A percentile compares a stretch with the other conserved stretches of the same genome.
Evolutionary conservation across 1,284 basidiomycete species (phyloP).

Genomic region (Meripilus lineatus): DNA sequence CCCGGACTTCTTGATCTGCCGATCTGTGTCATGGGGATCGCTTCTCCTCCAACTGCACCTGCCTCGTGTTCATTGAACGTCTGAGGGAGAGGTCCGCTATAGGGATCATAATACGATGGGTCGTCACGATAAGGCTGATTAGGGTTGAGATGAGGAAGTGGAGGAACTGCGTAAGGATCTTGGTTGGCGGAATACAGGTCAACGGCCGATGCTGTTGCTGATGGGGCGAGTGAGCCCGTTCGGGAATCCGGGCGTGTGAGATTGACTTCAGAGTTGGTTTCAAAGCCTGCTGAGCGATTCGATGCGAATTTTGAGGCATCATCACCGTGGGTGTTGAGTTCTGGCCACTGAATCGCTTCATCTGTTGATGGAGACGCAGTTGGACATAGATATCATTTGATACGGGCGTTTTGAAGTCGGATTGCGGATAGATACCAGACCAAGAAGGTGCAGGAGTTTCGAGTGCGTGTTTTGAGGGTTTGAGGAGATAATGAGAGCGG

Average conservation of each 20-base stretch:
- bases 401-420: too few relatives aligned
- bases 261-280: conserved; percentile 54
- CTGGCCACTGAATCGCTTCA: conserved; percentile 85
- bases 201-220: conserved; percentile 45
- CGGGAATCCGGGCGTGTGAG: conserved; percentile 43
- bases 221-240: conserved; percentile 35
- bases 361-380: conserved; percentile 35
- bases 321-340: conserved; percentile 63
- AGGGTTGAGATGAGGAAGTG: conserved; percentile 78
- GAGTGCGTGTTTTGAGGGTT: too few relatives aligned
- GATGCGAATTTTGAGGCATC: conserved; percentile 51
- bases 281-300: conserved; percentile 55
- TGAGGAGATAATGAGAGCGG: too few relatives aligned
- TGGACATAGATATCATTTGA: too few relatives aligned
- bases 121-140: conserved; percentile 70
- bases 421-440: too few relatives aligned
- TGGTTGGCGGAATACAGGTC: conserved; percentile 31
- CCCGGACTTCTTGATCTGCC: conserved; percentile 40
- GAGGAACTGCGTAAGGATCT: conserved; percentile 78
- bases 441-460: too few relatives aligned
- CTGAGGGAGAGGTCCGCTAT: conserved; percentile 65
- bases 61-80: conserved; percentile 49
- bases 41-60: conserved; percentile 37
- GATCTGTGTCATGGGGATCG: conserved; percentile 77
- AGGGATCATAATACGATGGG: conserved; percentile 68